Conservation (phyloP, 2,329 filamentous ascomycete genomes). For the Pestalotiopsis sp. region DNA sequence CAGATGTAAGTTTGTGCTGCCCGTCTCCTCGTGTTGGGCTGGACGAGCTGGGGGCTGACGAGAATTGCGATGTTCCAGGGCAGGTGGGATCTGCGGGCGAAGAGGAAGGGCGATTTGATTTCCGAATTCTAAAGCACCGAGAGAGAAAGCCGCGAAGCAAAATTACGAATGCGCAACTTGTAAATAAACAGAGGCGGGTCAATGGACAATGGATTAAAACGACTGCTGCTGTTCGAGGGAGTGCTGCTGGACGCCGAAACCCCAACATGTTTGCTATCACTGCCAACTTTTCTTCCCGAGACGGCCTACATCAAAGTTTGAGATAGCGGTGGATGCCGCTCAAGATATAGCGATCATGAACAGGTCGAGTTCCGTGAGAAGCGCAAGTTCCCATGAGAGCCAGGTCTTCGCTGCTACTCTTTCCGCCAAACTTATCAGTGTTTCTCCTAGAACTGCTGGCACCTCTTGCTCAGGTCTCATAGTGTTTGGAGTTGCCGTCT, state of each 20-base stretch:
- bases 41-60: not conserved
- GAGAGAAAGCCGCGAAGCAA: not conserved
- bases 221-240: not conserved
- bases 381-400: too few species aligned
- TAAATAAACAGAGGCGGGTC: not conserved
- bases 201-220: not conserved
- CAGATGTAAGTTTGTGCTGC: slow-evolving; percentile 71
- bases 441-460: not conserved
- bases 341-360: too few species aligned
- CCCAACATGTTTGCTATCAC: not conserved
- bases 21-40: not conserved
- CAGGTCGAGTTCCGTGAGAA: too few species aligned
- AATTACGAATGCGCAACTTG: slow-evolving; percentile 25
- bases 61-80: slow-evolving; percentile 59
- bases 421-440: not conserved
- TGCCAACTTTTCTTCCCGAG: too few species aligned
- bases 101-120: slow-evolving; percentile 85
- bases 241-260: not conserved
- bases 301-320: too few species aligned
- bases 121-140: slow-evolving; percentile 66
- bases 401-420: too few species aligned
- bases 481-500: too few species aligned
- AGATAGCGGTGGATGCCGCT: too few species aligned
- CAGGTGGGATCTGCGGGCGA: slow-evolving; percentile 82
- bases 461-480: too few species aligned